These are phyloP conservation scores for Ceriops tagal DNA, from an alignment of 345 rosid genomes.

Conservation along the genomic window DNA sequence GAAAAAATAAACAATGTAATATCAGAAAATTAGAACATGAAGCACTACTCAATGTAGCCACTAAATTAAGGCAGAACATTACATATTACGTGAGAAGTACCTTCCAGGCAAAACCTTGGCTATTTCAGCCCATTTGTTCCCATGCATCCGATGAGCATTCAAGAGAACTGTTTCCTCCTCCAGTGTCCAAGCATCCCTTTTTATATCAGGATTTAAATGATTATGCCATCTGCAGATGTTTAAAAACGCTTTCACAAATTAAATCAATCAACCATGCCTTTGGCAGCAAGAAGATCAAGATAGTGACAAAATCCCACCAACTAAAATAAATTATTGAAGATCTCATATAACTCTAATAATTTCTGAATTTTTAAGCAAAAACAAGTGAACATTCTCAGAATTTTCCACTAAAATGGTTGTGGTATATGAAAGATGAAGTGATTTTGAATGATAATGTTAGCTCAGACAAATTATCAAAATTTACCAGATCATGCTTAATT, in stretches of 20 bases:
- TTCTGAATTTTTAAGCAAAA: too few relatives aligned
- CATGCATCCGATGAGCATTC: slow-evolving; percentile 68
- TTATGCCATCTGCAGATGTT: slow-evolving; percentile 86
- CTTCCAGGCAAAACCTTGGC: slow-evolving; percentile 98
- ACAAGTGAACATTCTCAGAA: too few relatives aligned
- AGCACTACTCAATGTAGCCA: background rate
- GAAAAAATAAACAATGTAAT: background rate
- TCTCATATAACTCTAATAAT: too few relatives aligned
- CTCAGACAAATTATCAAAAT: background rate
- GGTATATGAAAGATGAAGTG: too few relatives aligned
- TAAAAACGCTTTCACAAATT: slow-evolving; percentile 1
- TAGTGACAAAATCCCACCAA: too few relatives aligned
- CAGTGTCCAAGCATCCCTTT: slow-evolving; percentile 88
- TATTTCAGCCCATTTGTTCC: slow-evolving; percentile 98
- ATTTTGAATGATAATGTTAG: background rate
- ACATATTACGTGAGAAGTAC: slow-evolving; percentile 28
- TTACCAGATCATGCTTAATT: background rate
- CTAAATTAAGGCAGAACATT: background rate
- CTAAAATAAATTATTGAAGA: too few relatives aligned
- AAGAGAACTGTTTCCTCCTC: slow-evolving; percentile 84
- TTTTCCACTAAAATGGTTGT: too few relatives aligned
- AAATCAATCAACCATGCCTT: background rate
- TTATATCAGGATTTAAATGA: slow-evolving; percentile 94
- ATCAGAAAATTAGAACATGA: background rate
- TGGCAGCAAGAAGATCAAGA: background rate